phyloP scores from a whole-genome alignment of 345 rosid species.

The Litchi chinensis region DNA sequence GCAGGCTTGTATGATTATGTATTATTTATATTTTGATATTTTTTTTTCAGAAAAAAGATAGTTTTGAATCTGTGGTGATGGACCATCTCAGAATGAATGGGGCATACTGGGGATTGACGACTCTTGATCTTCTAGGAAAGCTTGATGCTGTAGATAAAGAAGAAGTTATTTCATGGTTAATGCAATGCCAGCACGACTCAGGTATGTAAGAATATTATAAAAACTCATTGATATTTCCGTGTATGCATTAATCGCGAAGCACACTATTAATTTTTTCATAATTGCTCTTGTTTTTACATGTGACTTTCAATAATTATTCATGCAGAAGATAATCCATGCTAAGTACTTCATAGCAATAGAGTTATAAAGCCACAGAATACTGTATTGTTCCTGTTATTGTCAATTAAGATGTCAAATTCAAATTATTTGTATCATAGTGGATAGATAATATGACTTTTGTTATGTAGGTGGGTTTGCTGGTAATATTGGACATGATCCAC shows the following conservation, averaged over 20 bases:
- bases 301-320: background rate
- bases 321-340: background rate
- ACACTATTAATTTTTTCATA: background rate
- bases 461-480: conserved; percentile 94
- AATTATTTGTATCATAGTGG: background rate
- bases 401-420: background rate
- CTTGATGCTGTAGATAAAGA: conserved; percentile 55
- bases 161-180: conserved; percentile 71
- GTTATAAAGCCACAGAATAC: background rate
- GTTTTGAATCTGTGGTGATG: conserved; percentile 87
- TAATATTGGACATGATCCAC: conserved; percentile 88
- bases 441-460: background rate
- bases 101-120: conserved; percentile 87
- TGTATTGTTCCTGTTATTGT: background rate
- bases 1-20: background rate
- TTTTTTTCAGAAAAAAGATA: conserved; percentile 60
- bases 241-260: background rate
- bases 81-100: conserved; percentile 91
- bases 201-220: conserved; percentile 42
- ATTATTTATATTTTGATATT: background rate
- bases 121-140: conserved; percentile 78
- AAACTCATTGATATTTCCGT: background rate
- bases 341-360: background rate
- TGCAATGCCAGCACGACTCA: conserved; percentile 79
- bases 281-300: background rate